Evolutionary conservation across 108 stramenopile genomes (phyloP), one percentile per base, ranked within the genome.

Genomic region (Nitzschia sp.): DNA sequence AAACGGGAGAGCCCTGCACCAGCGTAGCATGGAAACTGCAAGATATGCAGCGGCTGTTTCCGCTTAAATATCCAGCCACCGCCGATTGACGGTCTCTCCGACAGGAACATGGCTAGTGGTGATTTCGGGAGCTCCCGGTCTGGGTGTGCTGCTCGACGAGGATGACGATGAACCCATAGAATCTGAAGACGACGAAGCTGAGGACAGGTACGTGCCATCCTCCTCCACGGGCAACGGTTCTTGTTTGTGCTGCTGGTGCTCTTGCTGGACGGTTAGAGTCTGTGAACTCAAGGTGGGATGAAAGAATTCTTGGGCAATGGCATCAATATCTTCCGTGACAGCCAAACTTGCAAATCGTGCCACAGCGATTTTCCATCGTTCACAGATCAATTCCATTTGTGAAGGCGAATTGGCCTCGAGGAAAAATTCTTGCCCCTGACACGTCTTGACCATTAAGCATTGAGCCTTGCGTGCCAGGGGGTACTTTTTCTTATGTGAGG

Each of bases 321-420:
- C 56, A 56, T 44, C 68, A 50, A 76, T 59, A 30, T 76, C 68
- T 47, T 76, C 75, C 0, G 66, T 76, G 15, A 76, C 75, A 6
- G 75, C 75, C 22, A 76, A 53, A 44, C 75, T 68, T 30, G 75
- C 75, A 58, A 76, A 76, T 33, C 75, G 53, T 19, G 75, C 75
- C 4, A 76, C 63, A 0, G 63, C 60, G 9, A 76, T n/a, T 33
- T 76, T 76, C 75, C 75, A 76, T 33, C 63, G 75, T 29, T 76
- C 68, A 17, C 66, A 53, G 35, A 76, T 68, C 1, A 23, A 17
- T 32, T 16, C 15, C 25, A 54, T 45, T 22, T 76, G 68, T 21
- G 38, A 34, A 21, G 68, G 8, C 0, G 47, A 22, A 9, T 59
- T 45, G 3, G 75, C 68, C 45, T 76, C 75, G n/a, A 76, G 44